Evolutionary conservation across 2,329 filamentous ascomycete genomes (phyloP), one percentile per base, ranked within the genome.

Genomic region (Teratosphaeria nubilosa): DNA sequence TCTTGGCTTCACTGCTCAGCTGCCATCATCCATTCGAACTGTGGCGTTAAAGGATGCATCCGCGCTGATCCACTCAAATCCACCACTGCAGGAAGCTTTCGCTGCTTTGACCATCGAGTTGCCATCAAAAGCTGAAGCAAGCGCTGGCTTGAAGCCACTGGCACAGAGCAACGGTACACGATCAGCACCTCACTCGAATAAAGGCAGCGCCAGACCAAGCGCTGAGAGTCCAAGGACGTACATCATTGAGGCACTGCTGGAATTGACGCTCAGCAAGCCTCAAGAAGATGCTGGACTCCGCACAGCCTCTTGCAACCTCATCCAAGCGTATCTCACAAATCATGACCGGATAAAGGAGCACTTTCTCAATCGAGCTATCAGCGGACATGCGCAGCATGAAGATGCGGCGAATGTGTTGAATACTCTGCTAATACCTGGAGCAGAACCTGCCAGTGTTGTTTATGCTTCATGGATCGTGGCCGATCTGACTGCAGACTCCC

Each of bases 231-330:
- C 63, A 22, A 60, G 66, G 25, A 65, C 92, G 34, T 96, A 95
- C 73, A 90, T 99, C 31, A 96, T 99, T 67, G 92, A 97, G 72
- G 94, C 90, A 1, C 78, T 99, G 20, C 78, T 99, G 53, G 90
- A 96, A 65, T 77, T 96, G 51, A 86, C 87, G 0, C 77, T 99
- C 9, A 78, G 87, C 24, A 80, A 86, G 31, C 77, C 85, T 0
- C 75, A 83, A 22, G 80, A 85, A 56, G 79, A 88, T 37, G 88
- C 96, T 64, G 87, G 95, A 72, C 79, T 92, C 41, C 86, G 94
- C 25, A 82, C 91, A 68, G 88, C 92, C 22, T 91, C 90, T 24
- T 94, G 88, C 70, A 87, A 92, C 66, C 95, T 92, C 68, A 83
- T 99, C 61, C 91, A 96, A 72, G 90, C 94, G 1, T 99, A 99